Percentiles rank a stretch among this genome's conserved stretches.
phyloP scores from a whole-genome alignment of 208 protist species.

The Acanthamoeba culbertsoni region DNA sequence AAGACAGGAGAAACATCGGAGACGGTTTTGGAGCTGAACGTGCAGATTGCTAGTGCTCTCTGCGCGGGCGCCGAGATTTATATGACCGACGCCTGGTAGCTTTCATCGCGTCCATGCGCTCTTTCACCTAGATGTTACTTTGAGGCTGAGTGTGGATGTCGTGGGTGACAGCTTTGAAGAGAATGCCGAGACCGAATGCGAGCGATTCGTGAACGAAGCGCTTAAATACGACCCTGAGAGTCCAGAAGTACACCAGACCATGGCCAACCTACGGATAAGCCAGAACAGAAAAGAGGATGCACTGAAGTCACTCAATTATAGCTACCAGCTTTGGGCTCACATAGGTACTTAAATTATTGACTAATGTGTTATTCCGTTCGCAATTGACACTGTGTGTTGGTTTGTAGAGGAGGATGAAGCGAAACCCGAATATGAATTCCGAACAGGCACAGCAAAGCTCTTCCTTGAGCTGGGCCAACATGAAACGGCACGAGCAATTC shows the following conservation, averaged over 20 bases:
- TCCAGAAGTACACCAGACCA: slow-evolving; percentile 29
- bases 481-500: neutral
- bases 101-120: neutral
- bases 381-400: neutral
- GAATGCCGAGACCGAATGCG: slow-evolving; percentile 30
- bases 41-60: slow-evolving; percentile 2
- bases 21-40: neutral
- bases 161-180: slow-evolving; percentile 8
- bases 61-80: slow-evolving; percentile 36
- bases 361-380: neutral
- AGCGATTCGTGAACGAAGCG: neutral
- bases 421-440: slow-evolving; percentile 1
- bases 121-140: neutral
- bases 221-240: slow-evolving; percentile 2
- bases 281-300: slow-evolving; percentile 9
- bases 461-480: slow-evolving; percentile 45
- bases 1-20: neutral
- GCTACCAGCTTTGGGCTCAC: neutral
- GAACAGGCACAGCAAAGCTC: slow-evolving; percentile 27
- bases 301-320: neutral
- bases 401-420: neutral
- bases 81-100: slow-evolving; percentile 16
- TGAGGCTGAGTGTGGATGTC: neutral
- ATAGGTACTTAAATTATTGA: neutral
- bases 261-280: slow-evolving; percentile 32